Base-by-base conservation (phyloP, 1,139 yeast species). In the Eremothecium cymbalariae region DNA sequence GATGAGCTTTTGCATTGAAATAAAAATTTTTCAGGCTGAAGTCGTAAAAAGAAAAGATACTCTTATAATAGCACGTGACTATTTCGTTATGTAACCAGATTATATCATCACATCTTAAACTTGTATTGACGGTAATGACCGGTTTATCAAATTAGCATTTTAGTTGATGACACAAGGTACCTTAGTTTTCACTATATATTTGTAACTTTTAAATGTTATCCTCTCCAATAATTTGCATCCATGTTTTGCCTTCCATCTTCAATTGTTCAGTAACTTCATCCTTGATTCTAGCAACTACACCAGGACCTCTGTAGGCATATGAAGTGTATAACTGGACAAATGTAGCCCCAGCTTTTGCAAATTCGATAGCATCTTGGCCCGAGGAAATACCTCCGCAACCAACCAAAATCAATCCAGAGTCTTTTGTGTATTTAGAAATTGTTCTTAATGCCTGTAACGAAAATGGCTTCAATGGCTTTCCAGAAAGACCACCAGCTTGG, bases 371-470 rank as follows among this genome's bases (percentile, higher is more conserved):
- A 55, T 88, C 97, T 47, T 75, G 68, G 39, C 95, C 97, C 24
- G 67, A 62, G 18, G 82, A 67, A 47, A 88, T 85, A 43, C 98
- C 98, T 37, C 98, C 98, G 60, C 96, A 86, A 17, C 97, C 98
- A 45, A 88, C 72, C 32, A 88, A 68, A 1, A 86, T 84, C 43
- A 86, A 61, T 35, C 72, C 65, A 11, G 63, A 55, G 42, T 74
- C 84, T 48, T 85, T 84, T 31, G 94, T 73, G 54, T 82, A 70
- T 52, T 81, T 77, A 39, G 88, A 73, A 48, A 90, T 73, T 2
- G 72, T 61, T 43, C 67, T 69, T 48, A 88, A 67, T 0, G 95
- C 94, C 44, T 72, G 62, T 40, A 88, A 64, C 1, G 95, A 68
- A 40, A 74, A 67, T 28, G 88, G 90, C 59, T 88, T 88, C 41